Base-by-base conservation (phyloP, 202 grass and related monocot genomes). In the Eragrostis tef region DNA sequence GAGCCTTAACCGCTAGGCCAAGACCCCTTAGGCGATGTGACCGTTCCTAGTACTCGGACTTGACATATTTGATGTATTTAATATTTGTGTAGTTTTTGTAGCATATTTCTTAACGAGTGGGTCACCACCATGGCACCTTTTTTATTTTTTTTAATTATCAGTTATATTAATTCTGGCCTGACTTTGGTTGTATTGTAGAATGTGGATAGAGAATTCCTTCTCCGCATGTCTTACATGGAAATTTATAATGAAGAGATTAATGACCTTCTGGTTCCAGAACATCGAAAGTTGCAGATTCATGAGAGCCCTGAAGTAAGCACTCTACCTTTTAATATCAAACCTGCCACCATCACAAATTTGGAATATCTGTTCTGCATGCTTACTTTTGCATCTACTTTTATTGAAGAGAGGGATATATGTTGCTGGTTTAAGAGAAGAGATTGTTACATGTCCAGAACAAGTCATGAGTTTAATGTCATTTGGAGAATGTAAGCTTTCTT, bases 161-260 rank as follows among this genome's bases (percentile, higher is more conserved):
- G 11, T 27, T 25, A 11, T 2, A 0, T 13, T 61, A 47, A 73
- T 12, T 74, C 72, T 80, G 22, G 75, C 53, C 20, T 26, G 54
- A 3, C 58, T 87, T 84, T 67, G 24, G 17, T 69, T 68, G 52
- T 86, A 21, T 7, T 88, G 64, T 85, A 98, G 95, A 86, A 94
- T 75, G 81, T 79, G 71, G 88, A 93, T 52, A 86, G 95, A 77
- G 95, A 98, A 66, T 98, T 98, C 46, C 88, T 98, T 87, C 78
- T 98, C 56, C 90, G 92, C 6, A 94, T 98, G 95, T 98, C 92
- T 60, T 98, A 98, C 67, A 94, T 98, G 94, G 94, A 98, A 81
- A 98, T 98, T 34, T 98, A 94, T 58, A 94, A 94, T 87, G 92
- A 98, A 83, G 95, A 94, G 53, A 98, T 98, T 66, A 98, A 98